Evolutionary conservation across 192 early-diverging fungal genomes (phyloP), one percentile per base, ranked within the genome.

Genomic region (Entomortierella chlamydospora): DNA sequence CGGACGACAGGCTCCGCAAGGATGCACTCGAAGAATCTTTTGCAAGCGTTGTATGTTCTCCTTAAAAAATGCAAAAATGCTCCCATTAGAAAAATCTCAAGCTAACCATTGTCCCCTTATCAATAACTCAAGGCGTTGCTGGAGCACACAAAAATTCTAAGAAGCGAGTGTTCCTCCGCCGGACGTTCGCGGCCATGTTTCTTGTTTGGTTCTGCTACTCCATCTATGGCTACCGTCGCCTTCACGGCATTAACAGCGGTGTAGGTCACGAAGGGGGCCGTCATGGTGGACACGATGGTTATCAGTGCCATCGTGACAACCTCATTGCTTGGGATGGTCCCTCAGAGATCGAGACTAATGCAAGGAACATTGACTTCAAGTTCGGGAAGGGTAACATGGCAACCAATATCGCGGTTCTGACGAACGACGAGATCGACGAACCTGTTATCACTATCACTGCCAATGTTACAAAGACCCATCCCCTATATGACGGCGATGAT

Each of bases 41-140:
- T 68, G 66, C 66, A 57, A 33, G 29, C 66, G 57, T 10, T 68
- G 66, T 68, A 68, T 50, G 66, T 25, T 9, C 11, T 29, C 5
- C n/a, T 23, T 50, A 5, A 15, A 28, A 6, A 28, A 47, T 28
- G 13, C 45, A 20, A 12, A 26, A 26, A 15, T 2, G 18, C 28
- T 29, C 11, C 39, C 26, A 1, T 4, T 5, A 5, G 5, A 18
- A 31, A 26, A 65, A n/a, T 25, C 26, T 15, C 51, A 23, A 42
- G 34, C 18, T 33, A 2, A n/a, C 22, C 53, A 17, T 23, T 39
- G 39, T 12, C 0, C 39, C 20, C 20, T 52, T 41, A 4, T 54
- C 30, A 17, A 3, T n/a, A n/a, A 37, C 20, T 31, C n/a, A 28
- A 68, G 66, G 66, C n/a, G 18, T 68, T 2, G 29, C 22, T 22